A percentile compares a stretch with the other conserved stretches of the same genome.
phyloP scores from a whole-genome alignment of 331 rosid genomes.

The Erythrophleum ivorense region DNA sequence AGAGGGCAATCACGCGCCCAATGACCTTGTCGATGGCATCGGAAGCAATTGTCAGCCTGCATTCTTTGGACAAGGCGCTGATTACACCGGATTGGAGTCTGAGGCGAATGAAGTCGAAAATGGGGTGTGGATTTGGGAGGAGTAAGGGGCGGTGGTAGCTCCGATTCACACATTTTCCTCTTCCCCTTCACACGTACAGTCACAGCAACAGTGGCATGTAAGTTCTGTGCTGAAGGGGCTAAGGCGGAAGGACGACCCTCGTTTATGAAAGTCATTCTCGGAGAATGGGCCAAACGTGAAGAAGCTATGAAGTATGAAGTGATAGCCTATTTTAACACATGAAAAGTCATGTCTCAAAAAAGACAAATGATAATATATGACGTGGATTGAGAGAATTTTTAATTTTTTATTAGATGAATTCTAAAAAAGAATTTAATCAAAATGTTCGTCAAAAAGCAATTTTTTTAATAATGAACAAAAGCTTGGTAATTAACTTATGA shows the following conservation, averaged over 20 bases:
- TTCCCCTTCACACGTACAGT: neutral
- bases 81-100: neutral
- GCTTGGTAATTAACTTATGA: no score
- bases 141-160: neutral
- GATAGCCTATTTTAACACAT: no score
- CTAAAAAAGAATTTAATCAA: no score
- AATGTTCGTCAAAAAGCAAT: no score
- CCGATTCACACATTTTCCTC: neutral
- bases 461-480: no score
- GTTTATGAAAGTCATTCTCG: neutral
- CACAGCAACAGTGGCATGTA: neutral
- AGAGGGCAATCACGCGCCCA: conserved; percentile 34
- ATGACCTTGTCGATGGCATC: conserved; percentile 20
- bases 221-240: neutral
- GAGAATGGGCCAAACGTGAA: neutral
- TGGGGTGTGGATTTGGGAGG: conserved; percentile 5
- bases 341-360: no score
- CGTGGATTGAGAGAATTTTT: no score
- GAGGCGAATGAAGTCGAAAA: neutral
- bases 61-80: neutral
- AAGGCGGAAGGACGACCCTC: neutral
- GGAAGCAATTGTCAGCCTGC: neutral
- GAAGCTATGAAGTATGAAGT: no score
- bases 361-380: no score
- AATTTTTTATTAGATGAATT: no score